phyloP scores from a whole-genome alignment of 495 filamentous ascomycete species.

The Pseudoneurospora amorphoporcata region DNA sequence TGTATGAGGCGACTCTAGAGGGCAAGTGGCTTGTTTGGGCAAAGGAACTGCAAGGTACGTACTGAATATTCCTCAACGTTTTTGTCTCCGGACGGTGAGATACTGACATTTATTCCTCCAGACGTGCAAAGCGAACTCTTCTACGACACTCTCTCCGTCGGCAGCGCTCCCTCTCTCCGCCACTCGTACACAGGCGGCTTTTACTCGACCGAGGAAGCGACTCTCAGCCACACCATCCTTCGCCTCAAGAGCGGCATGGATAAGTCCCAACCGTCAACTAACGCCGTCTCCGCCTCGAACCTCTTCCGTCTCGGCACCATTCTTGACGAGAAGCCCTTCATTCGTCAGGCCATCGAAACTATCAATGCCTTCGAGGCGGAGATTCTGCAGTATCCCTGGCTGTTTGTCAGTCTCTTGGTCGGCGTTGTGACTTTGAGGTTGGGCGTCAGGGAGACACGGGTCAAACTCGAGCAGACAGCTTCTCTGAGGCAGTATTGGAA shows the following conservation, averaged over 20 bases:
- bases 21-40: constrained; percentile 73
- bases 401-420: constrained; percentile 71
- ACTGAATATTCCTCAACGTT: neutral
- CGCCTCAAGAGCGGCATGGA: constrained; percentile 92
- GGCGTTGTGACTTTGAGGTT: constrained; percentile 59
- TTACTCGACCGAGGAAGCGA: constrained; percentile 64
- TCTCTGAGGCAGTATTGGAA: neutral
- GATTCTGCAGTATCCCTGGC: constrained; percentile 81
- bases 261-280: constrained; percentile 76
- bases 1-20: constrained; percentile 83
- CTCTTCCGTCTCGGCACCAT: constrained; percentile 66
- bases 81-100: constrained; percentile 18
- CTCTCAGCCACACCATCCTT: constrained; percentile 65
- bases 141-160: constrained; percentile 39
- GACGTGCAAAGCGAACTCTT: constrained; percentile 60
- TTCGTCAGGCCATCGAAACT: constrained; percentile 57
- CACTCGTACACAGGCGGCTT: constrained; percentile 53
- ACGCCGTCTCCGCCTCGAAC: constrained; percentile 75
- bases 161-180: constrained; percentile 28
- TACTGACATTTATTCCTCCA: constrained; percentile 15
- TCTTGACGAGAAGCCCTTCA: constrained; percentile 56
- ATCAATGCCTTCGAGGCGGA: constrained; percentile 79
- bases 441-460: constrained; percentile 20
- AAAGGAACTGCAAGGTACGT: constrained; percentile 65
- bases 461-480: neutral